Evolutionary conservation across 2,329 filamentous ascomycete genomes (phyloP).

Genomic region (Penicillium sp.): DNA sequence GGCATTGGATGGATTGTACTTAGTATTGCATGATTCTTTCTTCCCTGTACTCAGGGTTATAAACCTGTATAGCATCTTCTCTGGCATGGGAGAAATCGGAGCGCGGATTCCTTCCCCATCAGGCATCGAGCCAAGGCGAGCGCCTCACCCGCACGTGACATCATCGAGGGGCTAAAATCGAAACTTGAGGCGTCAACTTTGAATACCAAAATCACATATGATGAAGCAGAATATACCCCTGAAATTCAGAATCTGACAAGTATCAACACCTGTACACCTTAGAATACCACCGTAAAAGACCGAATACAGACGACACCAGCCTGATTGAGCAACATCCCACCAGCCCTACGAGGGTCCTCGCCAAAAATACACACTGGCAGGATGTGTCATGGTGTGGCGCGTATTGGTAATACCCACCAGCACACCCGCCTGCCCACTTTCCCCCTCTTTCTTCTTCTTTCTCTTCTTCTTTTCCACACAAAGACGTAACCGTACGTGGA

Average conservation of each 20-base stretch:
- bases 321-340: neutral
- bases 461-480: conserved; percentile 34
- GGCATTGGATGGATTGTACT: neutral
- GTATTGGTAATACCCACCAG: conserved; percentile 24
- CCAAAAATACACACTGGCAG: conserved; percentile 5
- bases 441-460: conserved; percentile 31
- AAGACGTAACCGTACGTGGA: conserved; percentile 31
- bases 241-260: neutral
- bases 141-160: conserved; percentile 31
- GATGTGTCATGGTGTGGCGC: conserved; percentile 27
- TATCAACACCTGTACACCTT: neutral
- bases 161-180: conserved; percentile 27
- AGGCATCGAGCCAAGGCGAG: conserved; percentile 13
- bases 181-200: conserved; percentile 1
- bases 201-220: neutral
- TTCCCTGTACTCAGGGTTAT: neutral
- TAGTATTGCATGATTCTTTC: neutral
- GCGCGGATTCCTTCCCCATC: conserved; percentile 14
- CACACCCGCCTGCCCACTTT: conserved; percentile 23
- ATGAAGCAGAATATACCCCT: neutral
- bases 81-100: conserved; percentile 5
- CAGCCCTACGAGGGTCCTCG: conserved; percentile 8
- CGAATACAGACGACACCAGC: neutral
- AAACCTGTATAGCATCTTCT: conserved; percentile 6
- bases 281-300: neutral